Base-by-base conservation (phyloP, 202 grass and related monocot species). In the Musa balbisiana region DNA sequence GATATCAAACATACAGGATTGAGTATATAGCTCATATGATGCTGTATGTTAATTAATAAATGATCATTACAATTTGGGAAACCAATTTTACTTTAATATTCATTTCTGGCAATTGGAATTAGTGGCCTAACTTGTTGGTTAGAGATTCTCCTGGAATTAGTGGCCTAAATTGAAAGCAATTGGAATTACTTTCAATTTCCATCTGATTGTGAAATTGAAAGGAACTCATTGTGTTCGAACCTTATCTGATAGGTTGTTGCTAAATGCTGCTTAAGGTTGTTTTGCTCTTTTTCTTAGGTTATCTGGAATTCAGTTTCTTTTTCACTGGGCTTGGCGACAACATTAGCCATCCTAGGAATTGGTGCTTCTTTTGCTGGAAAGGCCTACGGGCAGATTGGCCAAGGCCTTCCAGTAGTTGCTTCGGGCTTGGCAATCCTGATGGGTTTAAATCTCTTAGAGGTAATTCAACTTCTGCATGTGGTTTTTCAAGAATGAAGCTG, bases 331-430 rank as follows among this genome's bases (percentile, higher is more conserved):
- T 81, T 93, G 82, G 93, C 90, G 53, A 97, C 93, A 84, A 97
- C 93, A 71, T 88, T 97, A 81, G 88, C 93, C 64, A 80, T 87
- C 73, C 90, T 97, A 72, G 93, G 93, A 50, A 88, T 97, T 64
- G 93, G 84, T 86, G 93, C 93, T 76, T 91, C 93, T 65, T 97
- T 97, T 89, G 93, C 93, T 74, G 90, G 93, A 81, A 97, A 97
- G 66, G 93, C 93, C 69, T 93, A 97, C 73, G 93, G 90, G 60
- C 93, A 97, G 73, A 83, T 97, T 50, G 93, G 93, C 23, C 93
- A 97, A 91, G 93, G 93, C 65, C 88, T 97, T 79, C 93, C 90
- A 19, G 77, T 97, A 76, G 93, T 79, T 77, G 93, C 93, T 82
- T 97, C 90, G 19, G 86, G 78, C 15, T 86, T 97, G 62, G 93